A percentile compares a stretch with the other conserved stretches of the same genome.
Evolutionary conservation across 306 rosid genomes (phyloP).

Genomic region (Sphenostylis stenocarpa): DNA sequence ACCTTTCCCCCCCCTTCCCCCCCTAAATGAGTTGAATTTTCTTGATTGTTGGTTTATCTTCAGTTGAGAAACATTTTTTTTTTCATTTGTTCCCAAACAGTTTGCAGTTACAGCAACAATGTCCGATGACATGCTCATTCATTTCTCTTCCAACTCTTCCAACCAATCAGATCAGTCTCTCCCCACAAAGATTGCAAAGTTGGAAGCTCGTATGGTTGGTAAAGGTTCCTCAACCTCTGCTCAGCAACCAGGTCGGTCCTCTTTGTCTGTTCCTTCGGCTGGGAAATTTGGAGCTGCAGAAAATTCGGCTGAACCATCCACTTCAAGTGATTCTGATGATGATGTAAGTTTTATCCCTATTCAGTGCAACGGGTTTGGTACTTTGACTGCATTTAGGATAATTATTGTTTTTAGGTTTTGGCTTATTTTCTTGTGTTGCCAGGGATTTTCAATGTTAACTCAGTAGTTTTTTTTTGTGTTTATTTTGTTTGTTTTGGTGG

Average conservation of each 20-base stretch:
- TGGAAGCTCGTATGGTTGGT: constrained; percentile 97
- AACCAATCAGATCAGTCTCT: constrained; percentile 98
- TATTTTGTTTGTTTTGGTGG: background rate
- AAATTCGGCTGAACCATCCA: constrained; percentile 66
- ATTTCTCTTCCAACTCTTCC: constrained; percentile 95
- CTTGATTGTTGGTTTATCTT: constrained; percentile 12
- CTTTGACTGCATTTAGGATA: background rate
- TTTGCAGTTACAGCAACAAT: constrained; percentile 51
- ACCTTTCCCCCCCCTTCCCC: no score
- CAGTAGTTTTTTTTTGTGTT: background rate
- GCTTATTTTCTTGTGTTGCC: background rate
- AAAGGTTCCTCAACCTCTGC: constrained; percentile 62
- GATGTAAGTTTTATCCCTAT: constrained; percentile 57
- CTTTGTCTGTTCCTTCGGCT: constrained; percentile 57
- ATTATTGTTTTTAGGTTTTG: background rate
- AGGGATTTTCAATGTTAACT: constrained; percentile 10
- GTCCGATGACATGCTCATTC: constrained; percentile 95
- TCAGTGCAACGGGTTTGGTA: constrained; percentile 19
- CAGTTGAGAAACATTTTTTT: constrained; percentile 27
- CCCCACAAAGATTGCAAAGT: constrained; percentile 94
- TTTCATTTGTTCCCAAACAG: constrained; percentile 28
- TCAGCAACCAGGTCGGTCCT: constrained; percentile 66
- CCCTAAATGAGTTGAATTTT: constrained; percentile 22
- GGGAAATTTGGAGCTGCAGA: constrained; percentile 61
- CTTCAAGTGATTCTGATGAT: constrained; percentile 92